These are phyloP conservation scores for Polyporus tsugae DNA, from an alignment of 1,284 basidiomycete species.

Conservation along the genomic window DNA sequence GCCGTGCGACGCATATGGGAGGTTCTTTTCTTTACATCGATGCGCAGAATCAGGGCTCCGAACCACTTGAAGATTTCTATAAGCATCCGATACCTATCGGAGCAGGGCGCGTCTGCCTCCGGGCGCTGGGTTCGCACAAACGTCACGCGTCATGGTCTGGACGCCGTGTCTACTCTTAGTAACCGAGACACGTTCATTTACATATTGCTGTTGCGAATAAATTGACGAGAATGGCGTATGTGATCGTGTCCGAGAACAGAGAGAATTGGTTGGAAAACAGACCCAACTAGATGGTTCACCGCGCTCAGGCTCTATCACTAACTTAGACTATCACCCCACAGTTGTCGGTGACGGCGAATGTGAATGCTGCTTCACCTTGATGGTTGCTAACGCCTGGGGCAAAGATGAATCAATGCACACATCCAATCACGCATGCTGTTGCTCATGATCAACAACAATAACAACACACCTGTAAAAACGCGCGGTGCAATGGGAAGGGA, in stretches of 20 bases:
- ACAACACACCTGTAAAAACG: neutral
- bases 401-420: neutral
- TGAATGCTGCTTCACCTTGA: neutral
- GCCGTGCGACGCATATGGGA: neutral
- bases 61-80: conserved; percentile 4
- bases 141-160: neutral
- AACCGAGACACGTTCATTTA: conserved; percentile 1
- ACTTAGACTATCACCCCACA: neutral
- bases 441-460: neutral
- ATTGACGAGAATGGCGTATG: neutral
- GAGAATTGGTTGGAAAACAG: too few relatives aligned
- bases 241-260: neutral
- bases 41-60: neutral
- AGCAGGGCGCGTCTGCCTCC: neutral
- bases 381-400: neutral
- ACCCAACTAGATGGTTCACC: neutral
- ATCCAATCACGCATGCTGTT: neutral
- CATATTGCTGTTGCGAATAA: neutral
- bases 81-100: conserved; percentile 3
- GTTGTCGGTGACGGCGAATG: neutral
- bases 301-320: too few relatives aligned
- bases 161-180: neutral
- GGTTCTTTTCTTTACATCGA: neutral
- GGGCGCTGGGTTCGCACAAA: neutral
- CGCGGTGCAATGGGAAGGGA: neutral